Base-by-base conservation (phyloP, 306 rosid genomes). In the Carpinus fangiana region DNA sequence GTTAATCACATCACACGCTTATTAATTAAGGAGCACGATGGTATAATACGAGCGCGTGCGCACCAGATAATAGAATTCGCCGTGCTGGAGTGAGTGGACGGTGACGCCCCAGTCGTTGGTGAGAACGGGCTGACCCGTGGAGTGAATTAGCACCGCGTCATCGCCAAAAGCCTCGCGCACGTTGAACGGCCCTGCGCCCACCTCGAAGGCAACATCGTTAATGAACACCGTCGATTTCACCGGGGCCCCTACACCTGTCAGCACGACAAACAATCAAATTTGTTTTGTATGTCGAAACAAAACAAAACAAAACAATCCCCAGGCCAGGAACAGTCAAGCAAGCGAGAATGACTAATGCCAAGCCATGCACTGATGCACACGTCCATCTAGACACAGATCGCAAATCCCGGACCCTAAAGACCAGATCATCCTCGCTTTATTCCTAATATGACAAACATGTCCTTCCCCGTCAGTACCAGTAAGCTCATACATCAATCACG, bases 81-180 rank as follows among this genome's bases (percentile, higher is more conserved):
- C 98, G 74, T 92, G 90, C 70, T 91, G 92, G 72, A 95, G 98
- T 21, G 97, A 82, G 69, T 91, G 98, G 57, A 92, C 87, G 48
- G 98, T 95, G 65, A 90, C 76, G 7, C 98, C 98, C 97, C 98
- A 95, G 46, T 91, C 92, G 76, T 95, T 86, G 67, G 97, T 91
- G 67, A 86, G 88, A 70, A 95, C 93, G 5, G 97, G 96, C 57
- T 88, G 98, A 73, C 98, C 98, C 73, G 88, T 80, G 14, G 91
- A 84, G 84, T 95, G 90, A 70, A 95, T 79, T 47, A 95, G 93
- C 12, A 91, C 93, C 36, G 85, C 93, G 10, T 85, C 97, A 46
- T 85, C 92, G 12, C 98, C 98, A 79, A 95, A 92, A 14, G 98
- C 97, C 83, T 86, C 97, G 1, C 97, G 86, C 62, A 95, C 87